Evolutionary conservation across 768 basidiomycete species (phyloP).

Genomic region (Tylopilus sp.): DNA sequence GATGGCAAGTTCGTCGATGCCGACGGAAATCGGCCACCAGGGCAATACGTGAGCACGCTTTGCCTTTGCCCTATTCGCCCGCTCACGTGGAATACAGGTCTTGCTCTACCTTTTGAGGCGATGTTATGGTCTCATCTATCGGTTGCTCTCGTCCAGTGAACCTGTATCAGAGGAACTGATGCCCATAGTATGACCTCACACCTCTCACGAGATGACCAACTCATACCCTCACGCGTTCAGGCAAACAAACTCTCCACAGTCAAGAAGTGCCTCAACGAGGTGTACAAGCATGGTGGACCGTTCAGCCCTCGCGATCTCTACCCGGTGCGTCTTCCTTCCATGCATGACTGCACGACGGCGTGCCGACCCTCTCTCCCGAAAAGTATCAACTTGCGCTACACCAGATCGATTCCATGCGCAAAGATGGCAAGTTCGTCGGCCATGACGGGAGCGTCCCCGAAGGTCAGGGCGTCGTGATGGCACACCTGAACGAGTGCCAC

Average conservation of each 20-base stretch:
- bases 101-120: conserved; percentile 88
- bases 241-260: conserved; percentile 96
- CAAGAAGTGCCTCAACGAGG: conserved; percentile 95
- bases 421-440: conserved; percentile 91
- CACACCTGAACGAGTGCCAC: conserved; percentile 94
- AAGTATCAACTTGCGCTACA: conserved; percentile 95
- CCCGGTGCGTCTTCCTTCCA: conserved; percentile 59
- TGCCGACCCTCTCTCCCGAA: conserved; percentile 4
- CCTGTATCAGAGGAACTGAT: conserved; percentile 98
- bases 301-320: conserved; percentile 91
- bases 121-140: conserved; percentile 95
- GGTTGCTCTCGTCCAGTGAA: conserved; percentile 89
- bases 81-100: conserved; percentile 48
- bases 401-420: conserved; percentile 91
- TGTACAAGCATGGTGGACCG: conserved; percentile 91
- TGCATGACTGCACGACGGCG: not conserved
- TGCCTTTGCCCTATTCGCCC: not conserved
- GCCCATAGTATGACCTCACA: conserved; percentile 66
- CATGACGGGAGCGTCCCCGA: conserved; percentile 88
- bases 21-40: conserved; percentile 86
- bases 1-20: conserved; percentile 97
- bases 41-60: conserved; percentile 78
- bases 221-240: conserved; percentile 36
- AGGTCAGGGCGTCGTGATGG: conserved; percentile 94
- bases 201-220: not conserved